Base-by-base conservation (phyloP, 1,139 yeast species). In the Entelexis sorbosivorans region DNA sequence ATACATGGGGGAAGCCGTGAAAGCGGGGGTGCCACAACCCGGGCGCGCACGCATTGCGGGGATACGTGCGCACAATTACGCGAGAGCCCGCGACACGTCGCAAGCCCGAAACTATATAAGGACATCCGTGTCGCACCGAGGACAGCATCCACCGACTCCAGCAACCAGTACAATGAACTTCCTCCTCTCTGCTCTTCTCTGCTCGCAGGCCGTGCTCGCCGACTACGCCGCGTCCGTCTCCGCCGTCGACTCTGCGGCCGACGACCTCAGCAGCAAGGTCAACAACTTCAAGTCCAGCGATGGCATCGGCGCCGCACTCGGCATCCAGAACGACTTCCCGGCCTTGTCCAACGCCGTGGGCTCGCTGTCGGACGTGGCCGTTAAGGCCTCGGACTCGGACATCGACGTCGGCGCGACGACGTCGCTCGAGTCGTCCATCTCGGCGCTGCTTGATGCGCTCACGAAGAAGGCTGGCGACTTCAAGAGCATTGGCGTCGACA, bases 401-500 rank as follows among this genome's bases (percentile, higher is more conserved):
- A 32, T 48, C 20, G 42, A 40, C 22, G 22, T 20, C 8, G 40
- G 17, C 26, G 32, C 32, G 4, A 44, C 47, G 26, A n/a, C 8
- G 22, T 48, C 66, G 19, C 50, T 57, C 17, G 50, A 48, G 40
- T 11, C 50, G 14, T 46, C 52, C 26, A 50, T 60, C 19, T 33
- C 44, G 29, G 29, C 32, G 16, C 58, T 61, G 16, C 51, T 61
- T 26, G 29, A 39, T 36, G 58, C 54, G 44, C 52, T 61, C 32
- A 46, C 52, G 20, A 32, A 17, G 43, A 56, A 60, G 58, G 60
- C 63, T 17, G 38, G 47, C 36, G 61, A 57, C 48, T 56, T 61
- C 51, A 20, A 10, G 31, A 40, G 54, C 22, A 58, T 53, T 26
- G 61, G 59, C 38, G 59, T 58, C 39, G 19, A 29, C 24, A 11